These are phyloP conservation scores for Zoysia matrella DNA, from an alignment of 202 grass and related monocot species.

Conservation along the genomic window DNA sequence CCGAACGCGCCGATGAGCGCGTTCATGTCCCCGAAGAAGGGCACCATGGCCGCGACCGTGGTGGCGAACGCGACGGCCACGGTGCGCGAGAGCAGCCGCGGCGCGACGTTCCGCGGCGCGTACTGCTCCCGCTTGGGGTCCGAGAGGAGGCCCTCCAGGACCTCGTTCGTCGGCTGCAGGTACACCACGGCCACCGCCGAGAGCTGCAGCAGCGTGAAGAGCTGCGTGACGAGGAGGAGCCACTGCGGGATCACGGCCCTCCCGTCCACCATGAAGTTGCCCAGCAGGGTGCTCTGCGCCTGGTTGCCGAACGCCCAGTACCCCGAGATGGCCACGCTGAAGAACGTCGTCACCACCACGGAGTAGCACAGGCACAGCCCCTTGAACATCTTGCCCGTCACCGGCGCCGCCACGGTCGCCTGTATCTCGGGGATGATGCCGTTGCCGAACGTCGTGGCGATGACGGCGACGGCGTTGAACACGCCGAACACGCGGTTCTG, in stretches of 20 bases:
- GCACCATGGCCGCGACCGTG: constrained; percentile 76
- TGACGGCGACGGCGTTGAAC: constrained; percentile 82
- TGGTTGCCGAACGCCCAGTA: constrained; percentile 93
- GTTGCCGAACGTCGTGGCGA: constrained; percentile 88
- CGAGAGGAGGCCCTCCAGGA: constrained; percentile 63
- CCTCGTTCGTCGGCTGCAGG: constrained; percentile 93
- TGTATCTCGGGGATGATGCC: constrained; percentile 96
- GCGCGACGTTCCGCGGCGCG: constrained; percentile 63
- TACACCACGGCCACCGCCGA: constrained; percentile 86
- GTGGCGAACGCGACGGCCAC: constrained; percentile 61
- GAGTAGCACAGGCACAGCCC: constrained; percentile 79
- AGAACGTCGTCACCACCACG: constrained; percentile 77
- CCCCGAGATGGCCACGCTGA: constrained; percentile 88
- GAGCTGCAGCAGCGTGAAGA: constrained; percentile 82
- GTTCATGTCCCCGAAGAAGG: constrained; percentile 92
- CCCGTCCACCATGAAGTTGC: constrained; percentile 74
- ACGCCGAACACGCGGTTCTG: constrained; percentile 61
- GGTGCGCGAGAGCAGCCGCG: constrained; percentile 59
- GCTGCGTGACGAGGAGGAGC: constrained; percentile 67
- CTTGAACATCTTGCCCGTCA: constrained; percentile 97
- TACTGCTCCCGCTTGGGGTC: constrained; percentile 67
- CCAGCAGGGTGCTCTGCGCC: constrained; percentile 59
- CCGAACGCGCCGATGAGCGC: constrained; percentile 83
- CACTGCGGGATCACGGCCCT: constrained; percentile 64
- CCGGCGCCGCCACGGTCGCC: constrained; percentile 75